Percentiles rank a stretch among this genome's conserved stretches.
phyloP scores from a whole-genome alignment of 345 rosid species.

The Acer yangbiense region DNA sequence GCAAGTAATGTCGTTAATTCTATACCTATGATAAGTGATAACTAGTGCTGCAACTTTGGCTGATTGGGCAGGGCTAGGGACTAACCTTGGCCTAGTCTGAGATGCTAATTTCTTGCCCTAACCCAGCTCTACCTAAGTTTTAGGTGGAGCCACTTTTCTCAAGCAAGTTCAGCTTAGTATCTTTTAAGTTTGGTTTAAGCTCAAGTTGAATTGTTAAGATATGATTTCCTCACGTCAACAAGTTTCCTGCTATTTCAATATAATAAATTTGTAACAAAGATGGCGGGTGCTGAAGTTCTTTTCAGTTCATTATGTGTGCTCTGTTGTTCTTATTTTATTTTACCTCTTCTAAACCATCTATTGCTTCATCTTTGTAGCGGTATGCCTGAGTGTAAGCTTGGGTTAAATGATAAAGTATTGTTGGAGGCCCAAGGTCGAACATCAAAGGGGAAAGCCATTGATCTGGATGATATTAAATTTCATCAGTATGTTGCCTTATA shows the following conservation, averaged over 20 bases:
- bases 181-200: not conserved
- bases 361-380: slow-evolving; percentile 48
- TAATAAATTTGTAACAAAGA: not conserved
- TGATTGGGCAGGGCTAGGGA: not conserved
- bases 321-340: not conserved
- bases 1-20: not conserved
- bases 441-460: slow-evolving; percentile 80
- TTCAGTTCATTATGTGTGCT: not conserved
- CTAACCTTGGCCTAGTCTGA: not conserved
- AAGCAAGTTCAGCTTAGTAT: not conserved
- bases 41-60: not conserved
- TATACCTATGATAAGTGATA: not conserved
- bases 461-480: slow-evolving; percentile 80
- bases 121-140: not conserved
- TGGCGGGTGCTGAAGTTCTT: not conserved
- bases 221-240: not conserved
- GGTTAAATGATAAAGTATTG: slow-evolving; percentile 75
- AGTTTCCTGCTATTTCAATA: not conserved
- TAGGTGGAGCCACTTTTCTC: not conserved
- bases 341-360: not conserved
- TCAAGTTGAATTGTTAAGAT: not conserved
- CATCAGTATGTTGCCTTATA: slow-evolving; percentile 58
- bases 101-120: not conserved
- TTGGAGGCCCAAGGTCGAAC: slow-evolving; percentile 82
- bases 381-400: slow-evolving; percentile 88